phyloP scores from a whole-genome alignment of 805 yeast genomes.

The Metschnikowia reukaufii region DNA sequence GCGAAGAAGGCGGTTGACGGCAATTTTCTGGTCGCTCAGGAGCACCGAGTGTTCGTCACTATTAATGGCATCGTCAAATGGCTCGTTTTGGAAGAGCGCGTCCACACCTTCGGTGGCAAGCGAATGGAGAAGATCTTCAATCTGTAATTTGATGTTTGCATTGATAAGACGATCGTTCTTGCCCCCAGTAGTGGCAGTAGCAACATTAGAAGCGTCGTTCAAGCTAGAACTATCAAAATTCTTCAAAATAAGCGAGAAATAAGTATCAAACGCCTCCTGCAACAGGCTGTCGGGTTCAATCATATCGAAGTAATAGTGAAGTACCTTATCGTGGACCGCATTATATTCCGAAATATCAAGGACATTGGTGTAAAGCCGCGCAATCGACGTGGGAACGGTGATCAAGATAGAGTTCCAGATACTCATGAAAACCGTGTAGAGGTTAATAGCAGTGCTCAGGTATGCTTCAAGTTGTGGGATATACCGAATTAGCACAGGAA shows the following conservation, averaged over 20 bases:
- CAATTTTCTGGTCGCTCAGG: constrained; percentile 19
- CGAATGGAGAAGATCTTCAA: constrained; percentile 26
- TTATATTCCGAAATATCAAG: constrained; percentile 29
- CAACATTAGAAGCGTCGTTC: neutral
- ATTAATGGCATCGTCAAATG: constrained; percentile 12
- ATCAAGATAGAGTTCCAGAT: constrained; percentile 28
- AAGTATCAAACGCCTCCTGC: constrained; percentile 14
- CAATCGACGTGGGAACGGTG: constrained; percentile 19
- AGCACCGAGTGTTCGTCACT: constrained; percentile 15
- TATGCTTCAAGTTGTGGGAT: constrained; percentile 24
- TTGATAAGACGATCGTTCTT: constrained; percentile 19
- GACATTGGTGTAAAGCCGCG: constrained; percentile 26
- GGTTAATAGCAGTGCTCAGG: constrained; percentile 23
- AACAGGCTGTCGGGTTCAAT: constrained; percentile 8
- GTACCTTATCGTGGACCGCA: constrained; percentile 24
- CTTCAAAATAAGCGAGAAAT: constrained; percentile 13
- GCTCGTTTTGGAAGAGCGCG: constrained; percentile 8
- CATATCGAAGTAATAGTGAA: constrained; percentile 23
- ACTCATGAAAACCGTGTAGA: constrained; percentile 24
- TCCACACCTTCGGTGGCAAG: constrained; percentile 15
- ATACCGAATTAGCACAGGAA: constrained; percentile 26
- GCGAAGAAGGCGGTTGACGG: constrained; percentile 17
- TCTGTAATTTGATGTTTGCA: constrained; percentile 23
- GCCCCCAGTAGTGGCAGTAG: too few species aligned
- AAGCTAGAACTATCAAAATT: constrained; percentile 11